Base-by-base conservation (phyloP, 164 flowering plant species). In the Houttuynia cordata region DNA sequence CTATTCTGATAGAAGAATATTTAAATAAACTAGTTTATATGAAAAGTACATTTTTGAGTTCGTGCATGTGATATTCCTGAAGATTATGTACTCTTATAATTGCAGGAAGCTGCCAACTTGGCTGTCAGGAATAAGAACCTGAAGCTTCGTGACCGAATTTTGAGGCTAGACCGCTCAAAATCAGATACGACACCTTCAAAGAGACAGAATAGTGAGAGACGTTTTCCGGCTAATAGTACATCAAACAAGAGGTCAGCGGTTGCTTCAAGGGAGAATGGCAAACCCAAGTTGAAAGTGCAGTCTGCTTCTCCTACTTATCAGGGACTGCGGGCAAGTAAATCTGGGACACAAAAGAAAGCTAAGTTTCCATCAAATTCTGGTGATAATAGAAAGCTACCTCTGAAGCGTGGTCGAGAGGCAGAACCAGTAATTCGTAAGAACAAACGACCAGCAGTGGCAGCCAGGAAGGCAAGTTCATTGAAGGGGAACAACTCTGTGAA, bases 401-500 rank as follows among this genome's bases (percentile, higher is more conserved):
- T 74, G 10, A 50, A 19, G 34, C 34, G 57, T 39, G 58, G 30
- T 13, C 42, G 24, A 47, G 58, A 45, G 59, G 24, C 23, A 24
- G 62, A 59, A 60, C 53, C 40, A 20, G 73, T 73, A 24, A 62
- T 57, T 20, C 78, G 77, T 3, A 24, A 25, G 51, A 64, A 51
- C 14, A 89, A 92, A 71, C 73, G 96, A 51, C 96, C 98, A n/a
- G 71, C 96, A 0, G 96, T 92, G 62, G 88, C 87, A 23, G 86
- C 87, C 10, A 80, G 96, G 71, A 92, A 88, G 73, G 86, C 82
- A n/a, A 25, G 18, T 18, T 74, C 76, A 5, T n/a, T 60, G 21
- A 68, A 60, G 42, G 65, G 71, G 24, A 72, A 57, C 59, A 79
- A 73, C 18, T 55, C 65, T 22, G 45, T 73, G 8, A 76, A 66